These are phyloP conservation scores for Phialocephala subalpina DNA, from an alignment of 2,329 filamentous ascomycete genomes.

Conservation along the genomic window DNA sequence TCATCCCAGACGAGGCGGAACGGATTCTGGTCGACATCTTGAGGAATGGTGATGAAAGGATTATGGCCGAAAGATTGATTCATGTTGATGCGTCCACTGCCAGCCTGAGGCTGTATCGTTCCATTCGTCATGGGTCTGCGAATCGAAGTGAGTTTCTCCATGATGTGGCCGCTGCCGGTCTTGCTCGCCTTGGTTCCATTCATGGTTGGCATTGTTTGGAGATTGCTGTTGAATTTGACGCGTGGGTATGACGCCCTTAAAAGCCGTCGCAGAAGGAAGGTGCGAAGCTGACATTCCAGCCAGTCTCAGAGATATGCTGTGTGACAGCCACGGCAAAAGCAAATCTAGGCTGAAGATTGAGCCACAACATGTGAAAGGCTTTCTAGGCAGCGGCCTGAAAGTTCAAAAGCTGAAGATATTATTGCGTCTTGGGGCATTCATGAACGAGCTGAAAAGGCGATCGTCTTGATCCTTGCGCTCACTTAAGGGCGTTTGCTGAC, in stretches of 20 bases:
- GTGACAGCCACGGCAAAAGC: neutral
- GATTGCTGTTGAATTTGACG: neutral
- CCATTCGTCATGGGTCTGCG: slow-evolving; percentile 2
- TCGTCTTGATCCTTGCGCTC: neutral
- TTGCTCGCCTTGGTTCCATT: neutral
- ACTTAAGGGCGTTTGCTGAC: neutral
- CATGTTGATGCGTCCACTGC: slow-evolving; percentile 23
- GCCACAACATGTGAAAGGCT: neutral
- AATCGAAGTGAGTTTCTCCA: slow-evolving; percentile 1
- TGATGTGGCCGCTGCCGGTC: slow-evolving; percentile 1
- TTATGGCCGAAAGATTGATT: slow-evolving; percentile 31
- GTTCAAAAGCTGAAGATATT: neutral
- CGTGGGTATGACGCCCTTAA: neutral
- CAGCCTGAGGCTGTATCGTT: slow-evolving; percentile 2
- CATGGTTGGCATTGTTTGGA: slow-evolving; percentile 5
- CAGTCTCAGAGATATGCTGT: neutral
- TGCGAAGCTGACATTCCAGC: slow-evolving; percentile 6
- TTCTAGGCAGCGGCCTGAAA: neutral
- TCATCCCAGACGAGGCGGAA: slow-evolving; percentile 49
- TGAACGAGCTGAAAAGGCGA: neutral
- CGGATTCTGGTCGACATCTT: slow-evolving; percentile 39
- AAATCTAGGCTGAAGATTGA: neutral
- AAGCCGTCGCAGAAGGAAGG: neutral
- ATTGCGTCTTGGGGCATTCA: neutral
- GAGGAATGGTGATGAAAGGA: slow-evolving; percentile 27